These are phyloP conservation scores for Cryphonectria parasitica DNA, from an alignment of 2,329 filamentous ascomycete genomes.

Conservation along the genomic window DNA sequence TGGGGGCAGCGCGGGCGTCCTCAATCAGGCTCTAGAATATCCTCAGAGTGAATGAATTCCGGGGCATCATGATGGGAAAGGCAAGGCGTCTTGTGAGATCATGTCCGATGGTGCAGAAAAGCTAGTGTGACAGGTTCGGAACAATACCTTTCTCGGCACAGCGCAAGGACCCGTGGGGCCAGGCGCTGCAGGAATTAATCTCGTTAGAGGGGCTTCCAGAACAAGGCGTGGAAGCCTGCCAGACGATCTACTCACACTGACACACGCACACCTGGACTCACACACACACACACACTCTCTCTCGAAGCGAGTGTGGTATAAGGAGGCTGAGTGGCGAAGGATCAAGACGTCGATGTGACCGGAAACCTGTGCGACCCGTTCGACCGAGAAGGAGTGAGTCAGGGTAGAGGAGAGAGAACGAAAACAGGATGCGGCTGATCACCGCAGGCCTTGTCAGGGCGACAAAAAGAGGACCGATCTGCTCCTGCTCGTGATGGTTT, in stretches of 20 bases:
- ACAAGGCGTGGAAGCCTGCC: constrained; percentile 24
- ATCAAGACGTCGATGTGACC: constrained; percentile 13
- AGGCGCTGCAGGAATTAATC: constrained; percentile 21
- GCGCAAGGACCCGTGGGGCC: constrained; percentile 24
- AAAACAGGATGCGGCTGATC: background rate
- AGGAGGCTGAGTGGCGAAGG: constrained; percentile 14
- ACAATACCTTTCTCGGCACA: constrained; percentile 28
- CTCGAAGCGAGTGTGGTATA: constrained; percentile 8
- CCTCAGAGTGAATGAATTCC: background rate
- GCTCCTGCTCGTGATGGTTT: constrained; percentile 4
- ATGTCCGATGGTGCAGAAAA: constrained; percentile 12
- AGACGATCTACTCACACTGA: constrained; percentile 7
- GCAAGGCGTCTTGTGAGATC: constrained; percentile 10
- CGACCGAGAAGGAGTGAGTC: constrained; percentile 9
- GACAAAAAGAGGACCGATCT: constrained; percentile 9
- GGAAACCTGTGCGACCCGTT: background rate
- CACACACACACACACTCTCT: background rate
- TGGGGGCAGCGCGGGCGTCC: background rate
- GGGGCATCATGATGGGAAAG: constrained; percentile 10
- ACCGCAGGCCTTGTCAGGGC: background rate
- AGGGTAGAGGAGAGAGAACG: background rate
- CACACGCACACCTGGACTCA: no score
- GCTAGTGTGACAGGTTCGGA: constrained; percentile 21
- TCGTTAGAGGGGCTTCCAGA: constrained; percentile 26
- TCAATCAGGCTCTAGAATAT: background rate